phyloP scores from a whole-genome alignment of 371 early-diverging fungal genomes.

The Chytridium lagenaria region DNA sequence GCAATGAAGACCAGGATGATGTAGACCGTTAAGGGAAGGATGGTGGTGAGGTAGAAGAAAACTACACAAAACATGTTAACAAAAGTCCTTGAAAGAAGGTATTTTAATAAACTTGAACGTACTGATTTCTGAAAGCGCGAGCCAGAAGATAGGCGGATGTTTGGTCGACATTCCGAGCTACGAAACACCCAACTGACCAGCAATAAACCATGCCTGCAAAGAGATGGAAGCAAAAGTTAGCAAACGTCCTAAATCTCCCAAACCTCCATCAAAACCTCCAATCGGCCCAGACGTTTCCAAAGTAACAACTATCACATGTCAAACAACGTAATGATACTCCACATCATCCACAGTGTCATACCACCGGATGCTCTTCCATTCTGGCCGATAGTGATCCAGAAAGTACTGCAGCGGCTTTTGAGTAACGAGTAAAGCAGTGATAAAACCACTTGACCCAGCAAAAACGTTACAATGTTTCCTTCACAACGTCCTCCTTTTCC shows the following conservation, averaged over 20 bases:
- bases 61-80: neutral
- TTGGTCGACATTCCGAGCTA: slow-evolving; percentile 15
- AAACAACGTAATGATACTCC: slow-evolving; percentile 36
- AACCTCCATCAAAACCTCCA: neutral
- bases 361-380: slow-evolving; percentile 22
- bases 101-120: too few relatives aligned
- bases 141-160: slow-evolving; percentile 35
- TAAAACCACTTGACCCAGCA: too few relatives aligned
- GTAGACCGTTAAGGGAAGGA: slow-evolving; percentile 34
- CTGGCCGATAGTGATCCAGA: slow-evolving; percentile 32
- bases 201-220: slow-evolving; percentile 32
- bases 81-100: neutral
- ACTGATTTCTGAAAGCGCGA: slow-evolving; percentile 35
- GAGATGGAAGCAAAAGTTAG: neutral
- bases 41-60: slow-evolving; percentile 37
- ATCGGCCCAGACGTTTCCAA: neutral
- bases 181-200: slow-evolving; percentile 37
- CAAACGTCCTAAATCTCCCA: neutral
- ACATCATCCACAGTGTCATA: slow-evolving; percentile 30
- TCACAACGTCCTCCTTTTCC: too few relatives aligned
- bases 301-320: slow-evolving; percentile 33
- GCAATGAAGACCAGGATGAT: slow-evolving; percentile 29
- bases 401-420: slow-evolving; percentile 39
- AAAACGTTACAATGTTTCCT: too few relatives aligned
- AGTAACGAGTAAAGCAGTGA: too few relatives aligned